Percentiles rank a stretch among this genome's conserved stretches.
These are phyloP conservation scores for Aspergillus leporis DNA, from an alignment of 495 filamentous ascomycete genomes.

Conservation along the genomic window DNA sequence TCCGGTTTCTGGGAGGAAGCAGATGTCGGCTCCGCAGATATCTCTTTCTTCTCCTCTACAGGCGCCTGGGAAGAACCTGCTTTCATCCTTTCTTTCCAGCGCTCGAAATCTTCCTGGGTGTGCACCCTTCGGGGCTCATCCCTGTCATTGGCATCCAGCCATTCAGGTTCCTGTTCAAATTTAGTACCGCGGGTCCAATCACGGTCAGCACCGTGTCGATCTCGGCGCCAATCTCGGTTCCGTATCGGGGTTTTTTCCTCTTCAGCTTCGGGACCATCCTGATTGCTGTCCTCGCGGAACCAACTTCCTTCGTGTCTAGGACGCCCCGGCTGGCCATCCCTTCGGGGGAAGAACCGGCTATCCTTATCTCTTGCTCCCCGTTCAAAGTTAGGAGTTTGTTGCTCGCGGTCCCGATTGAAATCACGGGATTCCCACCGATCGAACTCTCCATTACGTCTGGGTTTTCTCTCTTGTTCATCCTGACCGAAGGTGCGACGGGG, in stretches of 20 bases:
- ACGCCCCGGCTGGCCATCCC: slow-evolving; percentile 46
- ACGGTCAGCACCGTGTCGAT: slow-evolving; percentile 59
- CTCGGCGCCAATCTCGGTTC: slow-evolving; percentile 66
- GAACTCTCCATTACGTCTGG: slow-evolving; percentile 62
- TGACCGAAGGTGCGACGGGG: slow-evolving; percentile 52
- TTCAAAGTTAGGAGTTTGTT: slow-evolving; percentile 50
- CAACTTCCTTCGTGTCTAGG: slow-evolving; percentile 56
- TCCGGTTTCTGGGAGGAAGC: slow-evolving; percentile 32
- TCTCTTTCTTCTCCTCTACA: slow-evolving; percentile 50
- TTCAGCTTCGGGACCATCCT: slow-evolving; percentile 57
- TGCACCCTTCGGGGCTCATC: slow-evolving; percentile 65
- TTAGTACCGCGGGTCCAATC: slow-evolving; percentile 57
- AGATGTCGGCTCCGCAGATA: slow-evolving; percentile 26
- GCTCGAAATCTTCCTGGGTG: slow-evolving; percentile 90
- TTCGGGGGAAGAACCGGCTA: slow-evolving; percentile 48
- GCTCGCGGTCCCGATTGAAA: slow-evolving; percentile 47
- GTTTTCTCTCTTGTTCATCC: slow-evolving; percentile 56
- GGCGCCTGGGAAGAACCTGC: slow-evolving; percentile 46
- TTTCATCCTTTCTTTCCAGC: slow-evolving; percentile 94
- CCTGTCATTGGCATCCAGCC: slow-evolving; percentile 77
- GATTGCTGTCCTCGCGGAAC: slow-evolving; percentile 54
- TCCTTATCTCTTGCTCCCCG: slow-evolving; percentile 45
- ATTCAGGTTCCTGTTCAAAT: slow-evolving; percentile 79
- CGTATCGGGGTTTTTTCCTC: slow-evolving; percentile 53
- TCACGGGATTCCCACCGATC: slow-evolving; percentile 54